A percentile compares a stretch with the other conserved stretches of the same genome.
Conservation (phyloP, 306 rosid species). For the Cicer chorassanicum region DNA sequence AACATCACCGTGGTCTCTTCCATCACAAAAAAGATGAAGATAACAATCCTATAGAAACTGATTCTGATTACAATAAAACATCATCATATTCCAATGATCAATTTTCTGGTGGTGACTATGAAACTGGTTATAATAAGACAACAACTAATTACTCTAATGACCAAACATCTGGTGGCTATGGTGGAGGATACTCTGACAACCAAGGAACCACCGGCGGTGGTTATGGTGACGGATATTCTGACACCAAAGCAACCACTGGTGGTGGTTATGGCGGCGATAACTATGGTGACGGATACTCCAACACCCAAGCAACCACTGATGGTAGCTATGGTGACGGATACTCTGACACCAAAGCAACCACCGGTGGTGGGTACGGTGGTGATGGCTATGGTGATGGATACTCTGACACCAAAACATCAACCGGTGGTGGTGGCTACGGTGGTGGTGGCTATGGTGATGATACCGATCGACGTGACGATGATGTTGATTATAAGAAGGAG, state of each 20-base stretch:
- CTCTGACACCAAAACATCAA: not conserved
- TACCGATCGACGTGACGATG: slow-evolving; percentile 5
- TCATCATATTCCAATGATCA: slow-evolving; percentile 32
- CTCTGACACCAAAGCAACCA: slow-evolving; percentile 12
- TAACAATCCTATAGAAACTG: slow-evolving; percentile 29
- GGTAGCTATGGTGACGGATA: slow-evolving; percentile 13
- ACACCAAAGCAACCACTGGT: not conserved
- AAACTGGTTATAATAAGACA: slow-evolving; percentile 21
- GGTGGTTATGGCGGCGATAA: not conserved
- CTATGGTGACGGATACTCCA: slow-evolving; percentile 16
- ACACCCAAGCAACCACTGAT: not conserved
- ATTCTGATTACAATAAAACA: slow-evolving; percentile 39
- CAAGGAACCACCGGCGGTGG: not conserved
- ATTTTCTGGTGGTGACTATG: slow-evolving; percentile 38
- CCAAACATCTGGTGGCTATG: not conserved
- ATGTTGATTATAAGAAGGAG: slow-evolving; percentile 66
- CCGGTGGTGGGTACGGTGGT: slow-evolving; percentile 16
- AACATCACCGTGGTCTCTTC: slow-evolving; percentile 49
- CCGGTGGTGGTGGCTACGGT: slow-evolving; percentile 4
- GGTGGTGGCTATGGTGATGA: not conserved
- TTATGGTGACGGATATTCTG: too few species aligned
- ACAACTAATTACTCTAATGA: not conserved
- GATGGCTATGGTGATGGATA: not conserved
- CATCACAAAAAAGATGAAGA: slow-evolving; percentile 60
- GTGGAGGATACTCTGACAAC: not conserved